A percentile compares a stretch with the other conserved stretches of the same genome.
Evolutionary conservation across 495 filamentous ascomycete species (phyloP).

Genomic region (Trichoderma asperelloides): DNA sequence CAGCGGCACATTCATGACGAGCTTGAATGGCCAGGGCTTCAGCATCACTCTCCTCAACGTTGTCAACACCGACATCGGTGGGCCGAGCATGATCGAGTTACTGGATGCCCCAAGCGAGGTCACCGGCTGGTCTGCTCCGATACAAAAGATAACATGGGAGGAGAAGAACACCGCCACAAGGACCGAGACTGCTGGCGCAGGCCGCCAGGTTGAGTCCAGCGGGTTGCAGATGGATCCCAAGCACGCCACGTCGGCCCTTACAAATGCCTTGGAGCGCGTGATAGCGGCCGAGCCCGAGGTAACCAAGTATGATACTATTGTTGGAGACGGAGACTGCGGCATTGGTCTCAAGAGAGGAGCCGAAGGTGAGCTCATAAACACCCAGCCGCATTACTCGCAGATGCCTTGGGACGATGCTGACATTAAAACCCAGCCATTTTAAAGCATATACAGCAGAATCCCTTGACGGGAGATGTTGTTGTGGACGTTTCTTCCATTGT

Average conservation of each 20-base stretch:
- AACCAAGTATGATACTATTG: slow-evolving; percentile 82
- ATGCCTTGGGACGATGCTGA: background rate
- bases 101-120: slow-evolving; percentile 81
- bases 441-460: slow-evolving; percentile 47
- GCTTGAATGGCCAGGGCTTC: slow-evolving; percentile 87
- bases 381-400: slow-evolving; percentile 1
- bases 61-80: slow-evolving; percentile 67
- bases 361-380: slow-evolving; percentile 45
- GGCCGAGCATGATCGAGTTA: slow-evolving; percentile 75
- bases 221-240: slow-evolving; percentile 59
- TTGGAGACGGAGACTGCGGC: slow-evolving; percentile 95
- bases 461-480: slow-evolving; percentile 58
- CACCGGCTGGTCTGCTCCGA: slow-evolving; percentile 72
- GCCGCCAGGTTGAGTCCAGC: slow-evolving; percentile 48
- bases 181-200: slow-evolving; percentile 29
- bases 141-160: slow-evolving; percentile 54
- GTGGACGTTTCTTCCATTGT: slow-evolving; percentile 66
- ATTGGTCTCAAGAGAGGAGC: slow-evolving; percentile 84
- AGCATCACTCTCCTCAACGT: slow-evolving; percentile 78
- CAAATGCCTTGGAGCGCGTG: slow-evolving; percentile 58
- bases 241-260: slow-evolving; percentile 49
- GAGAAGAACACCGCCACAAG: slow-evolving; percentile 37
- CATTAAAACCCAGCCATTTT: slow-evolving; percentile 49
- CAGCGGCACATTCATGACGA: slow-evolving; percentile 69
- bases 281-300: slow-evolving; percentile 75